phyloP scores from a whole-genome alignment of 208 protist genomes.

The Leishmania aethiopica region DNA sequence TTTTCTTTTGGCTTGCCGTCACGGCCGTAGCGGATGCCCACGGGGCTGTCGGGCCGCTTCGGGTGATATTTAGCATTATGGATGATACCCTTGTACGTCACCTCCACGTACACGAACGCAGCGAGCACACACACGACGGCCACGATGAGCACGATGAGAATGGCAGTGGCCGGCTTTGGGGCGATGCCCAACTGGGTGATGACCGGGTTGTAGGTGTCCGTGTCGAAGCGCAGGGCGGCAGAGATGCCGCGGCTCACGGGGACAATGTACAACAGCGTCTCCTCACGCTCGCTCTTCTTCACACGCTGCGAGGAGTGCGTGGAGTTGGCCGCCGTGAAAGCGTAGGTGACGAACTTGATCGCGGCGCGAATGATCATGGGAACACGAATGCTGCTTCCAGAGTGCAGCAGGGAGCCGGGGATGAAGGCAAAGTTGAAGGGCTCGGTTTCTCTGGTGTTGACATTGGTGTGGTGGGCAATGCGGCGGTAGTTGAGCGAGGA shows the following conservation, averaged over 20 bases:
- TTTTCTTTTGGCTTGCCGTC: constrained; percentile 47
- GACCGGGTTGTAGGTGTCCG: constrained; percentile 52
- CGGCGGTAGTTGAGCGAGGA: constrained; percentile 80
- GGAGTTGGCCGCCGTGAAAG: constrained; percentile 14
- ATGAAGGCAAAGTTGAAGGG: constrained; percentile 86
- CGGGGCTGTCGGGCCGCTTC: constrained; percentile 51
- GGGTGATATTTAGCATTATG: constrained; percentile 72
- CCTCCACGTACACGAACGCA: constrained; percentile 64
- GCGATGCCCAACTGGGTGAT: constrained; percentile 31
- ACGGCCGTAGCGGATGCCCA: constrained; percentile 62
- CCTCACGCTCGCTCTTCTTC: constrained; percentile 42
- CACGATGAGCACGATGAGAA: constrained; percentile 70
- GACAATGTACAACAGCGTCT: constrained; percentile 66
- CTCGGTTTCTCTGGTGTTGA: constrained; percentile 23
- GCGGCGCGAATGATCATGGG: constrained; percentile 52
- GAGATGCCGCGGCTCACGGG: constrained; percentile 67
- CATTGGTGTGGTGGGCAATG: constrained; percentile 22
- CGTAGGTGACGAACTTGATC: constrained; percentile 70
- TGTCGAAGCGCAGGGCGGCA: constrained; percentile 60
- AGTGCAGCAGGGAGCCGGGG: constrained; percentile 78
- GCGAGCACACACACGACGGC: constrained; percentile 55
- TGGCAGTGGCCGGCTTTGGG: constrained; percentile 47
- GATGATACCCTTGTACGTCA: constrained; percentile 71
- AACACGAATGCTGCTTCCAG: constrained; percentile 59
- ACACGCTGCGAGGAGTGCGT: constrained; percentile 32